Base-by-base conservation (phyloP, 805 yeast species). In the Hagleromyces aurorensis region DNA sequence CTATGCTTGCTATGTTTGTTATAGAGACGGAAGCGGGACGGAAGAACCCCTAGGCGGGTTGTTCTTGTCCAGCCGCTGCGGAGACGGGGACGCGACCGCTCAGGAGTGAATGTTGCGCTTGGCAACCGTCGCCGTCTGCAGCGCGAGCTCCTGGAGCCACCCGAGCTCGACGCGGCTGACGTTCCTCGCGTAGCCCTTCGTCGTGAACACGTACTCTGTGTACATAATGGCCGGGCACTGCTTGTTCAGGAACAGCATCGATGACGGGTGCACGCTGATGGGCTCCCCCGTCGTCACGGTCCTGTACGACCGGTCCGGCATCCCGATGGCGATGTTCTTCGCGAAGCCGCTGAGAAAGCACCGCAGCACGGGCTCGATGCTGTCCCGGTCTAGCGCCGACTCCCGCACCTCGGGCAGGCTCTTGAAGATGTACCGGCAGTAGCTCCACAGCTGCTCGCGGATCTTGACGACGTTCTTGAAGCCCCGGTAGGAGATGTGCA, bases 291-390 rank as follows among this genome's bases (percentile, higher is more conserved):
- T 73, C 16, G 78, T 62, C 5, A 86, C 78, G 0, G 97, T 86
- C 50, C 93, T 67, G 60, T 78, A 91, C 3, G 95, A 80, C 48
- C 96, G 69, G 55, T 91, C 97, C 0, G 97, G 95, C 75, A 83
- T 73, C 7, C 96, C 94, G 12, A 91, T 72, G 0, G 98, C 98
- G 0, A 95, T 78, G 54, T 89, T 87, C 27, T 78, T 69, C n/a
- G 84, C 69, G 45, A 69, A 89, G 0, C 99, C 98, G 21, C 67
- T 65, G 21, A 91, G 59, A 55, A 91, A 91, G 15, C 94, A 72
- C 52, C 83, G 82, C 32, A 89, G 61, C 6, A 89, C 66, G 3
- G 61, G 46, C 11, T 77, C 53, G 13, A 46, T 54, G n/a, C 50
- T 50, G 10, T 55, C 57, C 9, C 39, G 32, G 25, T 50, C 55